Evolutionary conservation across 352 stramenopile genomes (phyloP), one percentile per base, ranked within the genome.

Genomic region (Globisporangium emineosum): DNA sequence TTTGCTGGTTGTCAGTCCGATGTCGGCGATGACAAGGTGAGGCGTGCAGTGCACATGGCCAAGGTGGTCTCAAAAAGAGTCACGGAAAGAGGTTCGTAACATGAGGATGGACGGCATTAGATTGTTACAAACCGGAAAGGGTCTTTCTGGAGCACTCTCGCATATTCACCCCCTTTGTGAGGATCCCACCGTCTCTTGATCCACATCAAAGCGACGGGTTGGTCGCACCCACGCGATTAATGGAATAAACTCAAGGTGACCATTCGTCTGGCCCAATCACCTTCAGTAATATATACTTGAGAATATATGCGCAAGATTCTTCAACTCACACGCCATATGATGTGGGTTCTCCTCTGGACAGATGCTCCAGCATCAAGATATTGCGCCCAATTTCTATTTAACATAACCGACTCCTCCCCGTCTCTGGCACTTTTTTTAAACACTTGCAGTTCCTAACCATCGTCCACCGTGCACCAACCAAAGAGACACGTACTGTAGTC

Each of bases 401-500:
- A 42, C 51, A 57, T 57, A 57, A 27, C 51, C 27, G 21, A 17
- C n/a, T 3, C n/a, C 9, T 29, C 19, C 3, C 27, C 19, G 29
- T 52, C 45, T 25, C 45, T 52, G 3, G 4, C 10, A 17, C n/a
- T 32, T 27, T 32, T 52, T 35, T 50, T 17, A 17, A 54, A 59
- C 33, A 27, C 8, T 55, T 17, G n/a, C 27, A 7, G 21, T 50
- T 69, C 53, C 33, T 53, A 67, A 52, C 64, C 12, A 43, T 59
- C 70, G 32, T 12, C n/a, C 58, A 60, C 21, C 54, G 63, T 71
- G 68, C 71, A 82, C 76, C 76, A 84, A 82, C 71, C 76, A 84
- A 73, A 74, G 35, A 21, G 1, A 0, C 5, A 5, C 6, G 5
- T 59, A 68, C 62, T 5, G 56, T 65, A 19, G 0, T 3, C 1